Conservation (phyloP, 2,329 filamentous ascomycete genomes). For the Fusarium luffae region DNA sequence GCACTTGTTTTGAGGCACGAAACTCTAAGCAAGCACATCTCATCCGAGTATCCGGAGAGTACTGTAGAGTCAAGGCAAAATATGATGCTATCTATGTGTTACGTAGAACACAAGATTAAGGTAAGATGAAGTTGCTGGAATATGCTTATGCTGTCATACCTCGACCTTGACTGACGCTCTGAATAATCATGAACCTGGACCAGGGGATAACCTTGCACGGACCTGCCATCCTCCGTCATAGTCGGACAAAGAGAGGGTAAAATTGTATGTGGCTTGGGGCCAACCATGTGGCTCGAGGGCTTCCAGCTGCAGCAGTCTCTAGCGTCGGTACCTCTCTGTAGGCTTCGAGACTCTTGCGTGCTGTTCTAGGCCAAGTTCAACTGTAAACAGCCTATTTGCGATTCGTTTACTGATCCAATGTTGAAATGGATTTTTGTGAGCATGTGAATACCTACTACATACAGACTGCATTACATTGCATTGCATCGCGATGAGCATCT, state of each 20-base stretch:
- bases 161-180: conserved; percentile 9
- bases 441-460: not conserved
- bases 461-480: not conserved
- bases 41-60: conserved; percentile 1
- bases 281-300: conserved; percentile 31
- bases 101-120: not conserved
- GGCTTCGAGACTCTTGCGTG: conserved; percentile 20
- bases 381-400: conserved; percentile 12
- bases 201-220: conserved; percentile 25
- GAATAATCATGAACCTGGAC: not conserved
- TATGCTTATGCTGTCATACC: conserved; percentile 38
- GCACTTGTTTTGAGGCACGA: conserved; percentile 1
- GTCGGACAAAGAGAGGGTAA: conserved; percentile 1
- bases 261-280: conserved; percentile 17
- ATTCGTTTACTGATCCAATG: conserved; percentile 2
- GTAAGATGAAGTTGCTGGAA: not conserved
- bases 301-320: conserved; percentile 2
- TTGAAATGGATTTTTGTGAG: not conserved
- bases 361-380: conserved; percentile 15
- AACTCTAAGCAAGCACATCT: conserved; percentile 1
- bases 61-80: not conserved
- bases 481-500: conserved; percentile 5
- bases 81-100: not conserved
- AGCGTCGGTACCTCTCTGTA: not conserved
- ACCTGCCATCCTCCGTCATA: conserved; percentile 27